phyloP scores from a whole-genome alignment of 2,329 filamentous ascomycete genomes.

The Alternaria infectoria region DNA sequence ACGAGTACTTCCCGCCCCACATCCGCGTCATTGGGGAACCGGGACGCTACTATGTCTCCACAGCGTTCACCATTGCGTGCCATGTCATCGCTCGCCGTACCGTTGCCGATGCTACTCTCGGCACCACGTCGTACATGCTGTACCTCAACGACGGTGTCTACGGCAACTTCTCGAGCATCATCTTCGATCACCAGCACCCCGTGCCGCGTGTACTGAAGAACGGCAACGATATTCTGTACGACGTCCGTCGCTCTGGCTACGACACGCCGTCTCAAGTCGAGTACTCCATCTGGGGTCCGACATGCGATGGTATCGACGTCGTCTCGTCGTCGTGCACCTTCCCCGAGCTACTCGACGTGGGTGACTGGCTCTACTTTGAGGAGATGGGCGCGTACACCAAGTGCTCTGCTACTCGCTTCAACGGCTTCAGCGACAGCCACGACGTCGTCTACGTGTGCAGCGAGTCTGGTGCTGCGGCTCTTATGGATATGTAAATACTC shows the following conservation, averaged over 20 bases:
- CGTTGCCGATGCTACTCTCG: slow-evolving; percentile 72
- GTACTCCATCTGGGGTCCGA: slow-evolving; percentile 98
- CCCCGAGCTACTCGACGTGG: slow-evolving; percentile 79
- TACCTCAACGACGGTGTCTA: slow-evolving; percentile 98
- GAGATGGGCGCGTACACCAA: slow-evolving; percentile 99
- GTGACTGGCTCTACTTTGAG: slow-evolving; percentile 98
- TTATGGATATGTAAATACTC: slow-evolving; percentile 57
- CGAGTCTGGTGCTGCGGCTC: slow-evolving; percentile 81
- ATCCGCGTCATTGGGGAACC: slow-evolving; percentile 94
- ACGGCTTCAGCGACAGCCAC: slow-evolving; percentile 91
- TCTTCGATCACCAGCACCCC: slow-evolving; percentile 97
- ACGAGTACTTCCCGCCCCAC: slow-evolving; percentile 83
- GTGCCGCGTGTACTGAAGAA: slow-evolving; percentile 78
- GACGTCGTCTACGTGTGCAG: slow-evolving; percentile 94
- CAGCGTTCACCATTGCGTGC: slow-evolving; percentile 92
- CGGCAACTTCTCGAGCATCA: slow-evolving; percentile 98
- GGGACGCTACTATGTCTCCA: slow-evolving; percentile 92
- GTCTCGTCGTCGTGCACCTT: slow-evolving; percentile 84
- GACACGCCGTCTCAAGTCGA: slow-evolving; percentile 65
- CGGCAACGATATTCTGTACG: slow-evolving; percentile 64
- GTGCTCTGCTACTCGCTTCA: slow-evolving; percentile 97
- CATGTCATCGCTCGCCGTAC: slow-evolving; percentile 95
- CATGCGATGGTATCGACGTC: slow-evolving; percentile 96
- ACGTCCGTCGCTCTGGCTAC: slow-evolving; percentile 43
- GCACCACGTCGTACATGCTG: slow-evolving; percentile 84